These are phyloP conservation scores for Colletotrichum sp. DNA, from an alignment of 2,329 filamentous ascomycete species.

Conservation along the genomic window DNA sequence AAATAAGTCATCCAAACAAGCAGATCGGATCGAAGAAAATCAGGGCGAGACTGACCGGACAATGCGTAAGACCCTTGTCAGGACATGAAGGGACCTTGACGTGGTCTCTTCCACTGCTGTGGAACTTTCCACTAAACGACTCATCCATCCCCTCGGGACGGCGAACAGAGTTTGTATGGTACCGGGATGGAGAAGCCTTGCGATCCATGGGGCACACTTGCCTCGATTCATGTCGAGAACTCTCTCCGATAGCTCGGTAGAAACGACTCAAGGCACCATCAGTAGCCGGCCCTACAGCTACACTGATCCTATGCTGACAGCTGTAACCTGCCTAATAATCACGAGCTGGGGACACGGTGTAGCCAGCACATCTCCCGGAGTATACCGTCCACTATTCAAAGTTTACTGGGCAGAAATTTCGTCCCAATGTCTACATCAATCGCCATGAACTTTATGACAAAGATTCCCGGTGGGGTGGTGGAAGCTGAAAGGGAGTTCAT, in stretches of 20 bases:
- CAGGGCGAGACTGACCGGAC: not conserved
- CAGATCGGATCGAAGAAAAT: not conserved
- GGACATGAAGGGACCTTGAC: not conserved
- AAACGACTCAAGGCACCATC: not conserved
- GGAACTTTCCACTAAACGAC: not conserved
- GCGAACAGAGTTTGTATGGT: not conserved
- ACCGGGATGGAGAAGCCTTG: not conserved
- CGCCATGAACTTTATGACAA: not conserved
- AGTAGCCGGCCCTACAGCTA: not conserved
- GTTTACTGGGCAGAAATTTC: not conserved
- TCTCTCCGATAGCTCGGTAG: not conserved
- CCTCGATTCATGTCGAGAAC: not conserved
- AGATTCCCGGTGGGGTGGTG: not conserved
- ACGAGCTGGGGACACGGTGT: not conserved
- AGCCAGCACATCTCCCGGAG: not conserved
- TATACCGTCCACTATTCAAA: not conserved
- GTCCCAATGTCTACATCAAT: not conserved
- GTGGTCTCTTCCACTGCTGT: not conserved
- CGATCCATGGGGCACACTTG: not conserved
- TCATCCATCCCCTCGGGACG: not conserved
- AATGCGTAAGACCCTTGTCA: not conserved
- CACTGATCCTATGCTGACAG: not conserved
- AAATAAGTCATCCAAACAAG: not conserved
- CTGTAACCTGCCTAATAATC: rapidly evolving
- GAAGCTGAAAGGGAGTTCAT: not conserved